These are phyloP conservation scores for Pseudozyma sp. DNA, from an alignment of 1,284 basidiomycete genomes.

Conservation along the genomic window DNA sequence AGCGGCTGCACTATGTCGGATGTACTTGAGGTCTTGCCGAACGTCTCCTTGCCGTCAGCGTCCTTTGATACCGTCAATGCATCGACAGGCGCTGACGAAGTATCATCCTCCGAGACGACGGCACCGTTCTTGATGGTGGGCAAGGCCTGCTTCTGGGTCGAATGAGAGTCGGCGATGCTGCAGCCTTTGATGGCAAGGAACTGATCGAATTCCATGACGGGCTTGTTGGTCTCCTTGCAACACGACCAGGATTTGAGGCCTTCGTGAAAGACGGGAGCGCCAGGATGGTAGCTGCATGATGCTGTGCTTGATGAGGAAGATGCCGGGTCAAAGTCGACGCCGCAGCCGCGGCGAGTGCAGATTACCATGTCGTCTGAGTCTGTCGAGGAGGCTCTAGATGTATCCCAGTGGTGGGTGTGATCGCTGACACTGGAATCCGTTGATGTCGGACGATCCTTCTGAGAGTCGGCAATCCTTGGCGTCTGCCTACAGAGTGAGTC, in stretches of 20 bases:
- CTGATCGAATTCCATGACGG: constrained; percentile 68
- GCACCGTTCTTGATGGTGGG: constrained; percentile 42
- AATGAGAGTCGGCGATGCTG: constrained; percentile 46
- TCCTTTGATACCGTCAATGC: constrained; percentile 16
- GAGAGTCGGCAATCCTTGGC: background rate
- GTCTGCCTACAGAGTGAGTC: background rate
- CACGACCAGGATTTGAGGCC: constrained; percentile 68
- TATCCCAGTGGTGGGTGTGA: background rate
- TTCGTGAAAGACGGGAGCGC: constrained; percentile 67
- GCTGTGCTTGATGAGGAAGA: constrained; percentile 12
- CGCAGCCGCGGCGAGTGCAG: constrained; percentile 66
- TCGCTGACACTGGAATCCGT: background rate
- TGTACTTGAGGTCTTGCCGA: constrained; percentile 13
- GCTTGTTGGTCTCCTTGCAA: constrained; percentile 67
- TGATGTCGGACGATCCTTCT: constrained; percentile 32
- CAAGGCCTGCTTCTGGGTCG: constrained; percentile 52
- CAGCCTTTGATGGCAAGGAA: constrained; percentile 65
- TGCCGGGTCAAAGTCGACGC: constrained; percentile 51
- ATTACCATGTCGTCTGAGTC: constrained; percentile 51
- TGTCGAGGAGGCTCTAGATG: background rate
- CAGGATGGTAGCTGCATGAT: constrained; percentile 63
- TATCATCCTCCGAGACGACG: constrained; percentile 28
- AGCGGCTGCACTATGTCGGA: constrained; percentile 35
- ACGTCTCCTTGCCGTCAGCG: constrained; percentile 46
- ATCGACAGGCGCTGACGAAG: constrained; percentile 9